phyloP scores from a whole-genome alignment of 257 asterid species.

The Avicennia marina region DNA sequence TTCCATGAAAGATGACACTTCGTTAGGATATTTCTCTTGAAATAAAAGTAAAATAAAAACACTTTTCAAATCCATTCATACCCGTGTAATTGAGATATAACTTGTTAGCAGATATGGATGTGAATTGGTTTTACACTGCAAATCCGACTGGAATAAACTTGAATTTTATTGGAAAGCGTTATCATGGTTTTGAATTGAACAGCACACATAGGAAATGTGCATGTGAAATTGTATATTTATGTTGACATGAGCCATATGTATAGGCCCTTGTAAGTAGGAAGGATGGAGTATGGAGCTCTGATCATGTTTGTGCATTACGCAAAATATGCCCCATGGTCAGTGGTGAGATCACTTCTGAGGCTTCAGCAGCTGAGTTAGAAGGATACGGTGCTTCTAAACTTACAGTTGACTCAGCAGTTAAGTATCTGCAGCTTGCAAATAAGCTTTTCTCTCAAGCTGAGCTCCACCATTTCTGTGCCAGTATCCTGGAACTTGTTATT shows the following conservation, averaged over 20 bases:
- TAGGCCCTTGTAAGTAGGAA: slow-evolving; percentile 95
- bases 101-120: no score
- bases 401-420: slow-evolving; percentile 97
- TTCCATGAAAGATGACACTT: no score
- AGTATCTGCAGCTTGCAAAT: slow-evolving; percentile 94
- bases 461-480: slow-evolving; percentile 97
- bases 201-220: neutral
- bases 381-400: slow-evolving; percentile 98
- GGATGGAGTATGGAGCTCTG: slow-evolving; percentile 96
- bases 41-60: no score
- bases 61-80: no score
- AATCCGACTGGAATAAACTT: no score
- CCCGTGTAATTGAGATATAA: no score
- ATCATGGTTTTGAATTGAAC: no score
- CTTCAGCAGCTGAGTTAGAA: slow-evolving; percentile 96
- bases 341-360: slow-evolving; percentile 70
- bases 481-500: slow-evolving; percentile 90
- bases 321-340: slow-evolving; percentile 97
- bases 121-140: no score
- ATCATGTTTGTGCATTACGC: slow-evolving; percentile 78
- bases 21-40: no score
- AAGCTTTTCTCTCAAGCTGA: slow-evolving; percentile 99
- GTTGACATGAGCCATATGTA: slow-evolving; percentile 18
- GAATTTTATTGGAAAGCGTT: no score
- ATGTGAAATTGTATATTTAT: slow-evolving; percentile 24